A percentile compares a stretch with the other conserved stretches of the same genome.
These are phyloP conservation scores for Neurospora sp. DNA, from an alignment of 495 filamentous ascomycete genomes.

Conservation along the genomic window DNA sequence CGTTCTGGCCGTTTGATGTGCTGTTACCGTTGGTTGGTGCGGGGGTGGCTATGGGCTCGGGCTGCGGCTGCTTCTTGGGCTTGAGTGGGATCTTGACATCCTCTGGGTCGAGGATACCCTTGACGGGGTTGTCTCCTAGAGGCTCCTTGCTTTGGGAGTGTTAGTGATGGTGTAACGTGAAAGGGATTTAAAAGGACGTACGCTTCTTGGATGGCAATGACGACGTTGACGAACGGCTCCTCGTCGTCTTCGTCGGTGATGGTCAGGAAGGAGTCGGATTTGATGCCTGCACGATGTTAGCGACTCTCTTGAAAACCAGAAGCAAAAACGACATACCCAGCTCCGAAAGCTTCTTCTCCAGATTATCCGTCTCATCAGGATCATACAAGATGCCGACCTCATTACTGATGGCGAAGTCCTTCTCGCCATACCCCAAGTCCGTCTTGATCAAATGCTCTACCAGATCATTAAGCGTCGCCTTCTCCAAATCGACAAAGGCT, in stretches of 20 bases:
- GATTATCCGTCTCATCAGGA: slow-evolving; percentile 76
- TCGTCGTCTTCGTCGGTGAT: slow-evolving; percentile 77
- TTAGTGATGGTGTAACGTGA: slow-evolving; percentile 2
- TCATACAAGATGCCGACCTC: slow-evolving; percentile 74
- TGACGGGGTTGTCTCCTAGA: slow-evolving; percentile 29
- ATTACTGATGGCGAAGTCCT: slow-evolving; percentile 66
- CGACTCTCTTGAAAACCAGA: neutral
- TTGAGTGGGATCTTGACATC: slow-evolving; percentile 36
- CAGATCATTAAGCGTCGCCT: slow-evolving; percentile 72
- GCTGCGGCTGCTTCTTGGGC: slow-evolving; percentile 25
- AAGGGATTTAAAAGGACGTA: slow-evolving; percentile 18
- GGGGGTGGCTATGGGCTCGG: slow-evolving; percentile 3
- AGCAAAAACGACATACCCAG: slow-evolving; percentile 42
- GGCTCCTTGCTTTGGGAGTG: slow-evolving; percentile 20
- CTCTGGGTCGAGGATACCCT: slow-evolving; percentile 15
- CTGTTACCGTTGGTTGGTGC: slow-evolving; percentile 16
- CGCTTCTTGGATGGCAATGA: slow-evolving; percentile 51
- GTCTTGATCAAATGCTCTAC: slow-evolving; percentile 61
- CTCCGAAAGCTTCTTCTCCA: slow-evolving; percentile 68
- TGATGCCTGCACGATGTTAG: slow-evolving; percentile 37
- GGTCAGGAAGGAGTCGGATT: slow-evolving; percentile 66
- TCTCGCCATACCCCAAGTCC: slow-evolving; percentile 68
- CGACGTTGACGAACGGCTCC: slow-evolving; percentile 71
- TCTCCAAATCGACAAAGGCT: slow-evolving; percentile 56
- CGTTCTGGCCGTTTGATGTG: slow-evolving; percentile 14